Evolutionary conservation across 1,284 basidiomycete genomes (phyloP).

Genomic region (Cryptococcus amylolentus): DNA sequence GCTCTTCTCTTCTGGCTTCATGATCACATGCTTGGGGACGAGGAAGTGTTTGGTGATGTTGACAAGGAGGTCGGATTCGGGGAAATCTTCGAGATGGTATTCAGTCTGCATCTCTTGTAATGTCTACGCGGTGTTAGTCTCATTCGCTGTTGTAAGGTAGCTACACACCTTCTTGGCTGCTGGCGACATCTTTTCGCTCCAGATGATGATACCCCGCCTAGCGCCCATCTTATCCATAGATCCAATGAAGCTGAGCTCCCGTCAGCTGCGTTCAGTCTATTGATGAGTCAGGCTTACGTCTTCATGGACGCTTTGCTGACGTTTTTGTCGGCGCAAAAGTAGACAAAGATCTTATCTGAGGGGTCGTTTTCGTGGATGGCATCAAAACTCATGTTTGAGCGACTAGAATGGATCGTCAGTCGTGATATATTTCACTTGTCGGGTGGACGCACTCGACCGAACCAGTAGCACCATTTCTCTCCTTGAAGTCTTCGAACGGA

Average conservation of each 20-base stretch:
- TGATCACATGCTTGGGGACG: slow-evolving; percentile 89
- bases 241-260: slow-evolving; percentile 64
- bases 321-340: slow-evolving; percentile 87
- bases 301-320: slow-evolving; percentile 94
- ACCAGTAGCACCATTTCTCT: slow-evolving; percentile 37
- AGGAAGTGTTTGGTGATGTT: slow-evolving; percentile 96
- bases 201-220: slow-evolving; percentile 88
- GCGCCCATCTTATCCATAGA: slow-evolving; percentile 89
- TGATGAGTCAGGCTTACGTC: slow-evolving; percentile 60
- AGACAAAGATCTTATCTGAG: slow-evolving; percentile 83
- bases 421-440: not conserved
- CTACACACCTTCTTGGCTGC: slow-evolving; percentile 79
- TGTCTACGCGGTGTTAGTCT: not conserved
- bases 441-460: slow-evolving; percentile 38
- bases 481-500: slow-evolving; percentile 49
- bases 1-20: slow-evolving; percentile 82
- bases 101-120: slow-evolving; percentile 70
- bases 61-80: slow-evolving; percentile 91
- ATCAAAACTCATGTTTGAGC: slow-evolving; percentile 81
- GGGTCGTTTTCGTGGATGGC: slow-evolving; percentile 67
- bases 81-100: slow-evolving; percentile 92
- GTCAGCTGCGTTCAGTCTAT: not conserved
- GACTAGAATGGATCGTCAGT: slow-evolving; percentile 54
- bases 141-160: not conserved
- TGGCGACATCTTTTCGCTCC: slow-evolving; percentile 92